These are phyloP conservation scores for Chytriomyces confervae DNA, from an alignment of 192 early-diverging fungal species.

Conservation along the genomic window DNA sequence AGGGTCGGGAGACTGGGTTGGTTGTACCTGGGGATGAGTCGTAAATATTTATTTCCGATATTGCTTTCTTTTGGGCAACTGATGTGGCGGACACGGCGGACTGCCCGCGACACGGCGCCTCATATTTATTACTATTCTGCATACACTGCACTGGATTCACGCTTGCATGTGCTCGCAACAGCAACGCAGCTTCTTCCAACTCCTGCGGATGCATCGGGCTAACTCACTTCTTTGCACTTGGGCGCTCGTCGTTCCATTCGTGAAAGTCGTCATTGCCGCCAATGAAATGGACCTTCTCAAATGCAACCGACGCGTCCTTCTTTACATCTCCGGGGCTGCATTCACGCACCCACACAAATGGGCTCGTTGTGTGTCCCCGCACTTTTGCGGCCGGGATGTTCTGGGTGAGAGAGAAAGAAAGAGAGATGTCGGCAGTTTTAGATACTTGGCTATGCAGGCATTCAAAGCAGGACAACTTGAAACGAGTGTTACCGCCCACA, in stretches of 20 bases:
- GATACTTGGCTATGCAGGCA: not conserved
- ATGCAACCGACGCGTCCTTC: not conserved
- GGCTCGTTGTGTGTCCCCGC: not conserved
- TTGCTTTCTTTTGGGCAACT: no score
- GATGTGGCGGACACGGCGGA: no score
- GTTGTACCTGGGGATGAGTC: no score
- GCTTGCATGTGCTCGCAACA: no score
- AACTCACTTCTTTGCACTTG: no score
- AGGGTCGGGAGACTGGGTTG: no score
- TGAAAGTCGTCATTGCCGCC: slow-evolving; percentile 1
- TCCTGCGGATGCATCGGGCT: no score
- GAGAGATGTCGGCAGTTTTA: not conserved
- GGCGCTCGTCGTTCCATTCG: slow-evolving; percentile 1
- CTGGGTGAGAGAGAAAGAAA: not conserved
- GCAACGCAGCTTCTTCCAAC: no score
- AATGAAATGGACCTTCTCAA: not conserved
- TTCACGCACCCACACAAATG: slow-evolving; percentile 6
- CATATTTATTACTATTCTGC: no score
- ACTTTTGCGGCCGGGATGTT: not conserved
- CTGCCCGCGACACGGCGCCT: no score
- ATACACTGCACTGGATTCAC: no score
- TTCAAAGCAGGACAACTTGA: not conserved
- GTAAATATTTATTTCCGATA: no score
- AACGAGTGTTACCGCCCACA: not conserved
- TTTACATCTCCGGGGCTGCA: not conserved